phyloP scores from a whole-genome alignment of 352 stramenopile genomes.

The Achlya hypogyna region DNA sequence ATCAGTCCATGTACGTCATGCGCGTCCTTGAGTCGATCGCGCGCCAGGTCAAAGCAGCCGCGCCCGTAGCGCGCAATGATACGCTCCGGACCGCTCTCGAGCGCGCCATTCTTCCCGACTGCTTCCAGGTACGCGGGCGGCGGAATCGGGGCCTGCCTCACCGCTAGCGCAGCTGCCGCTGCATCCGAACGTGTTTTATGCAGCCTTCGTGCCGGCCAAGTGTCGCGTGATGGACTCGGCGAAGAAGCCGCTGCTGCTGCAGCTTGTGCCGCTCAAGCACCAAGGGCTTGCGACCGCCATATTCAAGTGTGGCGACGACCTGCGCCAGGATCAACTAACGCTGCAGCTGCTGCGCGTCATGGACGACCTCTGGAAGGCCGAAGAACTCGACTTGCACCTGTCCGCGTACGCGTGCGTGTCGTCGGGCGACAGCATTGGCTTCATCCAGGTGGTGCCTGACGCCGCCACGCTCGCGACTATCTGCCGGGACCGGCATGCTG shows the following conservation, averaged over 20 bases:
- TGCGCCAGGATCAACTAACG: slow-evolving; percentile 91
- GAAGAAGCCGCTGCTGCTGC: slow-evolving; percentile 85
- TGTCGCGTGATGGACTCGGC: slow-evolving; percentile 92
- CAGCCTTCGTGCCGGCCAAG: slow-evolving; percentile 55
- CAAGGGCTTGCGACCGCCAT: slow-evolving; percentile 49
- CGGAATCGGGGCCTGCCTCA: background rate
- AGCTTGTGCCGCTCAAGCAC: slow-evolving; percentile 68
- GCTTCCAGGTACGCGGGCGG: slow-evolving; percentile 48
- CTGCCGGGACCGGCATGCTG: slow-evolving; percentile 59
- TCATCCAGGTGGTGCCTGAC: slow-evolving; percentile 86
- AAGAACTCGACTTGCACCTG: slow-evolving; percentile 76
- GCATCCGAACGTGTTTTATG: slow-evolving; percentile 76
- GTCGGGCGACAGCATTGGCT: slow-evolving; percentile 75
- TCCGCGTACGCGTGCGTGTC: slow-evolving; percentile 81
- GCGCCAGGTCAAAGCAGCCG: slow-evolving; percentile 30
- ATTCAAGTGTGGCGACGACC: slow-evolving; percentile 89
- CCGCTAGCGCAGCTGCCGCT: slow-evolving; percentile 48
- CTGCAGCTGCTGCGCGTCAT: slow-evolving; percentile 87
- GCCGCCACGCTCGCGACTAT: slow-evolving; percentile 84
- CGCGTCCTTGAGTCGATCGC: slow-evolving; percentile 81
- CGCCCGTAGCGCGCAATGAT: slow-evolving; percentile 23
- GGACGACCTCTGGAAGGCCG: slow-evolving; percentile 84
- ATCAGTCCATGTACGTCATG: slow-evolving; percentile 88
- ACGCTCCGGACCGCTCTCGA: slow-evolving; percentile 52
- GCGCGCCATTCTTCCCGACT: slow-evolving; percentile 54